Evolutionary conservation across 2,329 filamentous ascomycete genomes (phyloP), one percentile per base, ranked within the genome.

Genomic region (Allantophomopsis cytisporea): DNA sequence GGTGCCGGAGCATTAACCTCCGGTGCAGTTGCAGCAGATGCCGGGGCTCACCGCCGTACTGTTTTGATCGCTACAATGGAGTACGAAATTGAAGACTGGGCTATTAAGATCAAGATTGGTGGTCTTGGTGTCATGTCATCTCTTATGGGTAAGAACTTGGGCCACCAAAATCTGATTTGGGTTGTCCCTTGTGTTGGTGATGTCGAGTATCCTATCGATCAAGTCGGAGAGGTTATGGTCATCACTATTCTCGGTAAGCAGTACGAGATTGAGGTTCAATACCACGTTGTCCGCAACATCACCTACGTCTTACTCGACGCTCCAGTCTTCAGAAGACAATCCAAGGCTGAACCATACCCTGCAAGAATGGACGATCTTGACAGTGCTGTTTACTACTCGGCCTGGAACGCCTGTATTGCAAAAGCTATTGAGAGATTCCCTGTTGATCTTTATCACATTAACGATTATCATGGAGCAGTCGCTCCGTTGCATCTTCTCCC

Each of bases 41-140:
- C 23, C 10, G 23, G 23, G 11, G 23, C 23, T 8, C 23, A 35
- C 1, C 78, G 82, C 51, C 61, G 71, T 14, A 79, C 68, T 28
- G 70, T 80, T 2, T 64, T 82, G 16, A 78, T 82, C 39, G 77
- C 75, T 11, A 81, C 77, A 6, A 80, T 82, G 73, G 77, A 82
- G 54, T 82, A 82, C 56, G 75, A 81, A 44, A 80, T 82, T 43
- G 73, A 77, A 40, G 77, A 82, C 51, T 81, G 77, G 73, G 65
- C 59, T 4, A 76, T 82, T 58, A 81, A 79, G 56, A 76, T 82
- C 58, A 82, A 82, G 58, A 82, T 82, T 36, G 77, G 77, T 43
- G 77, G 77, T 43, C 62, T 82, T 4, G 77, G 77, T 54, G 76
- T 80, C 44, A 82, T 82, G 76, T 76, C 77, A 23, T 73, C 78